A percentile compares a stretch with the other conserved stretches of the same genome.
Conservation (phyloP, 2,329 filamentous ascomycete genomes). For the Aspergillus ibericus region DNA sequence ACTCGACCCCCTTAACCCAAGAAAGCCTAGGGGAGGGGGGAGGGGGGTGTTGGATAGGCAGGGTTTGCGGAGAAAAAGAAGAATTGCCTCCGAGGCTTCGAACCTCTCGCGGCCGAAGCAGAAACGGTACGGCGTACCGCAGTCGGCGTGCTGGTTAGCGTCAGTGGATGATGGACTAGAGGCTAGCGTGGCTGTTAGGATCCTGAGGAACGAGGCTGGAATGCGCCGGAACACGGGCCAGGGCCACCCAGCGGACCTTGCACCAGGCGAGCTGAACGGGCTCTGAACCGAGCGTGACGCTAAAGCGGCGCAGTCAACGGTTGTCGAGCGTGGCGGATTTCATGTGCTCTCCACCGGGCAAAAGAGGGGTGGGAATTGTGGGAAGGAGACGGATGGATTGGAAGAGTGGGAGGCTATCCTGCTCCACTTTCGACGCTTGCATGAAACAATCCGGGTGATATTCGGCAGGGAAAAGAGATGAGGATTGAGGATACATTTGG, state of each 20-base stretch:
- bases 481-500: background rate
- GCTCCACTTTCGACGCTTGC: conserved; percentile 19
- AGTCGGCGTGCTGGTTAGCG: background rate
- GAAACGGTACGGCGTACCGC: conserved; percentile 2
- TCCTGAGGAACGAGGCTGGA: conserved; percentile 9
- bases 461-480: conserved; percentile 3
- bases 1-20: background rate
- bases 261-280: conserved; percentile 14
- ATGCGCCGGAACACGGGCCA: conserved; percentile 14
- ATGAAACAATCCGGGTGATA: conserved; percentile 19
- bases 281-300: conserved; percentile 19
- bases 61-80: conserved; percentile 20
- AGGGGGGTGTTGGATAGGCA: conserved; percentile 6
- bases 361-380: conserved; percentile 5
- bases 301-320: conserved; percentile 19
- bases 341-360: conserved; percentile 9
- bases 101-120: conserved; percentile 16
- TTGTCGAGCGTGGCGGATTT: conserved; percentile 12
- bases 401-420: conserved; percentile 3
- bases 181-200: conserved; percentile 4
- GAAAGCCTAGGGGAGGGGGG: background rate
- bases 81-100: conserved; percentile 15
- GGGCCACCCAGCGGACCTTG: conserved; percentile 25
- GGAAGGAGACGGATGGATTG: background rate
- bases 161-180: background rate